phyloP scores from a whole-genome alignment of 2,329 filamentous ascomycete species.

The Onygena corvina region DNA sequence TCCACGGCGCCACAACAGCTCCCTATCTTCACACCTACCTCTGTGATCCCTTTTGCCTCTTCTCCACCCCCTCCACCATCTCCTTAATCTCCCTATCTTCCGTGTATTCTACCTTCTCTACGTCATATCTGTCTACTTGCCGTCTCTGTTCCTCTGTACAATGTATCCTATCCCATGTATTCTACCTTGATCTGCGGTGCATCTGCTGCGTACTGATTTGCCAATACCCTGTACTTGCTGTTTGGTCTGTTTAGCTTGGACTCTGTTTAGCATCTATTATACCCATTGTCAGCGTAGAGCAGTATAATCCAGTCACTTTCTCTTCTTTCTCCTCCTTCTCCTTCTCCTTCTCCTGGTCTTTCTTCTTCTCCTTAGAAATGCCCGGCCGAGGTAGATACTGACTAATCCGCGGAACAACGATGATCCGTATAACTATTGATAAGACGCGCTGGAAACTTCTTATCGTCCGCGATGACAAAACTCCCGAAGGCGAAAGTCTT shows the following conservation, averaged over 20 bases:
- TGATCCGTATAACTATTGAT: background rate
- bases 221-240: background rate
- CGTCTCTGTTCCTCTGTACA: background rate
- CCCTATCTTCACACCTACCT: slow-evolving; percentile 39
- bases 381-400: too few relatives aligned
- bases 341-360: background rate
- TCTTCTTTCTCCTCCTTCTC: background rate
- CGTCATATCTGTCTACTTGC: too few relatives aligned
- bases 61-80: background rate
- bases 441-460: slow-evolving; percentile 3
- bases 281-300: background rate
- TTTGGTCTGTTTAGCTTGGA: background rate
- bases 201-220: too few relatives aligned
- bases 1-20: slow-evolving; percentile 33
- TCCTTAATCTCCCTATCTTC: background rate
- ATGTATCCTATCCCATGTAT: background rate
- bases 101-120: background rate
- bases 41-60: slow-evolving; percentile 33
- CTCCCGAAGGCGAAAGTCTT: too few relatives aligned
- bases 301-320: too few relatives aligned
- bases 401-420: background rate
- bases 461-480: slow-evolving; percentile 6
- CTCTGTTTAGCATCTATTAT: background rate
- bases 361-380: background rate
- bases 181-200: background rate